These are phyloP conservation scores for Starmerella vaccinii DNA, from an alignment of 805 yeast genomes.

Conservation along the genomic window DNA sequence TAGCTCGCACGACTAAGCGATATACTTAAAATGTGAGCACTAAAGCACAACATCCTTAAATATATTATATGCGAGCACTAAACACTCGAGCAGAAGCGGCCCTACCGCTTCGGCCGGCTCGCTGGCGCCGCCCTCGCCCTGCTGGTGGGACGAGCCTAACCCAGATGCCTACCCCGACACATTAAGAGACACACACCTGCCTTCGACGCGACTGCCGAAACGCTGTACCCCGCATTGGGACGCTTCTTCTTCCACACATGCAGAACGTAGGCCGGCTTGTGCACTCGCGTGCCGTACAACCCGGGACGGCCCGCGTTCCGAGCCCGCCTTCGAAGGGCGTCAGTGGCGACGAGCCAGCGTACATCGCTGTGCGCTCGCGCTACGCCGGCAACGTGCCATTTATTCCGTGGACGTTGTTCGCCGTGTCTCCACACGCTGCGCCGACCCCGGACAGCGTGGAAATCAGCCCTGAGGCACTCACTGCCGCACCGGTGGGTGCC, in stretches of 20 bases:
- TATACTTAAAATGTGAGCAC: no score
- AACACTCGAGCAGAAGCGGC: no score
- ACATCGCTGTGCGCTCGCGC: conserved; percentile 16
- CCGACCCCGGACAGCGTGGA: not conserved
- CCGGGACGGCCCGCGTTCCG: conserved; percentile 4
- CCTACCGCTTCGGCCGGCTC: not conserved
- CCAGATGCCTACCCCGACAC: not conserved
- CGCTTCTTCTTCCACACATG: not conserved
- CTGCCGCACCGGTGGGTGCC: conserved; percentile 3
- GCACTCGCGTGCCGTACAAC: not conserved
- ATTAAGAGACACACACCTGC: conserved; percentile 4
- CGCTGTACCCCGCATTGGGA: conserved; percentile 4
- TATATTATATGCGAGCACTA: no score
- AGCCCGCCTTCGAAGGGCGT: not conserved
- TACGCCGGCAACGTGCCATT: conserved; percentile 11
- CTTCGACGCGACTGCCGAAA: conserved; percentile 1
- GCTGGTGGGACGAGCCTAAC: conserved; percentile 2
- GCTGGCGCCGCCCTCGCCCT: not conserved
- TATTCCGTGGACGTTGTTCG: conserved; percentile 15
- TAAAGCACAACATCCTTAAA: no score
- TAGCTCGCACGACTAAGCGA: no score
- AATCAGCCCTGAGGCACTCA: conserved; percentile 12
- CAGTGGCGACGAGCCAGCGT: not conserved
- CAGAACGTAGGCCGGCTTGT: not conserved
- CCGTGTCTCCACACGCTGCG: not conserved